phyloP scores from a whole-genome alignment of 208 protist species.

The Naegleria gruberi region DNA sequence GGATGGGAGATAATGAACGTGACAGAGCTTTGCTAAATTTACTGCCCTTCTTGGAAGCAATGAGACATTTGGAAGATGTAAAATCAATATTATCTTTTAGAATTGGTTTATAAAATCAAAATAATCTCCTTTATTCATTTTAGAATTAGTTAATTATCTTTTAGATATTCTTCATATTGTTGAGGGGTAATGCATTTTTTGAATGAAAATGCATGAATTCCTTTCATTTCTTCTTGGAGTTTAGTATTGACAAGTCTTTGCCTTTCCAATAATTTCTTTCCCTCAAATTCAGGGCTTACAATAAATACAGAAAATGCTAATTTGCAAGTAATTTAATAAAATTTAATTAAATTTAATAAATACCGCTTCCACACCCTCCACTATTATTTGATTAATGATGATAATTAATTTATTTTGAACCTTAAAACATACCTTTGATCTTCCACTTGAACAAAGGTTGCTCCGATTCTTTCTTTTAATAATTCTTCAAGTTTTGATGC shows the following conservation, averaged over 20 bases:
- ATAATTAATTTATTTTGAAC: neutral
- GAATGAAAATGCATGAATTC: neutral
- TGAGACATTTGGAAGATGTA: conserved; percentile 11
- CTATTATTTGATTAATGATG: neutral
- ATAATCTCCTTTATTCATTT: neutral
- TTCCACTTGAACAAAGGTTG: neutral
- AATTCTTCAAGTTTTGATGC: neutral
- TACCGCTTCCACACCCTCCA: neutral
- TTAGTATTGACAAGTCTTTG: neutral
- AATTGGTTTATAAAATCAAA: neutral
- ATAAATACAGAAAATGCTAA: neutral
- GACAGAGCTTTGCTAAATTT: conserved; percentile 16
- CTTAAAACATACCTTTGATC: neutral
- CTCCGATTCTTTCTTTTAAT: neutral
- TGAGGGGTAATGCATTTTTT: neutral
- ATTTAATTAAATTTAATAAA: no score
- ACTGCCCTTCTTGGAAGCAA: conserved; percentile 16
- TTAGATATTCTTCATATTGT: conserved; percentile 9
- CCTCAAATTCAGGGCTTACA: neutral
- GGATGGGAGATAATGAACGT: neutral
- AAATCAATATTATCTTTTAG: neutral
- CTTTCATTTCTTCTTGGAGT: conserved; percentile 9
- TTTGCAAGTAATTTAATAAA: no score
- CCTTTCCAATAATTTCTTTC: neutral
- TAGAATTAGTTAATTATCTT: neutral